Percentiles rank a stretch among this genome's conserved stretches.
These are phyloP conservation scores for Mimosa bimucronata DNA, from an alignment of 306 rosid species.

Conservation along the genomic window DNA sequence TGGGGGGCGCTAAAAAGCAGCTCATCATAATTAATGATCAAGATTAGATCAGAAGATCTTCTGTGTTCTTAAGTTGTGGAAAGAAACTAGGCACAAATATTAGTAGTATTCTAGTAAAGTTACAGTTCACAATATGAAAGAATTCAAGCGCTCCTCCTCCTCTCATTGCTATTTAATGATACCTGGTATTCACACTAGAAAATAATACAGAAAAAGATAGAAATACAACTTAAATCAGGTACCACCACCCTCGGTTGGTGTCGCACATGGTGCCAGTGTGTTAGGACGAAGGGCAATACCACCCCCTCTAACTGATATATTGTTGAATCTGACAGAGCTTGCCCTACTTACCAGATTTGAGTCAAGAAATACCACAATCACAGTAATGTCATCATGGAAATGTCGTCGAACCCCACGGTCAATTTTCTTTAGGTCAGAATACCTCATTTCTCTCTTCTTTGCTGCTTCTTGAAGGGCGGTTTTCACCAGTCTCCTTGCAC, in stretches of 20 bases:
- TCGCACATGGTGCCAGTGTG: slow-evolving; percentile 71
- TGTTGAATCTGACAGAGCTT: slow-evolving; percentile 64
- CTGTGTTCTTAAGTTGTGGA: slow-evolving; percentile 43
- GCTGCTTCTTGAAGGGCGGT: slow-evolving; percentile 76
- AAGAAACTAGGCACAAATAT: slow-evolving; percentile 67
- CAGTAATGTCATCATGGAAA: slow-evolving; percentile 97
- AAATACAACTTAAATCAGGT: slow-evolving; percentile 52
- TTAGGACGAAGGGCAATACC: slow-evolving; percentile 74
- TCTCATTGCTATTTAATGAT: slow-evolving; percentile 58
- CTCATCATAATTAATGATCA: background rate
- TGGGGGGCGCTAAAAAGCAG: background rate
- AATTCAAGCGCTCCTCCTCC: slow-evolving; percentile 65
- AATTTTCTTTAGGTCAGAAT: slow-evolving; percentile 93
- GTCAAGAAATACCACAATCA: slow-evolving; percentile 84
- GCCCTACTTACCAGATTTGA: slow-evolving; percentile 75
- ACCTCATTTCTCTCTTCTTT: slow-evolving; percentile 99
- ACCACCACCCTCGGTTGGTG: slow-evolving; percentile 60
- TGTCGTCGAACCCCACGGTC: slow-evolving; percentile 98
- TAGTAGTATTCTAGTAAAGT: slow-evolving; percentile 66
- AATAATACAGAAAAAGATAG: slow-evolving; percentile 51
- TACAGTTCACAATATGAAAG: slow-evolving; percentile 62
- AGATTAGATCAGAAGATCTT: slow-evolving; percentile 49
- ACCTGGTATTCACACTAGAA: slow-evolving; percentile 86
- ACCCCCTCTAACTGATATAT: slow-evolving; percentile 84
- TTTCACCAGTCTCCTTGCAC: slow-evolving; percentile 88